Evolutionary conservation across 192 early-diverging fungal genomes (phyloP), one percentile per base, ranked within the genome.

Genomic region (Backusella australiensis): DNA sequence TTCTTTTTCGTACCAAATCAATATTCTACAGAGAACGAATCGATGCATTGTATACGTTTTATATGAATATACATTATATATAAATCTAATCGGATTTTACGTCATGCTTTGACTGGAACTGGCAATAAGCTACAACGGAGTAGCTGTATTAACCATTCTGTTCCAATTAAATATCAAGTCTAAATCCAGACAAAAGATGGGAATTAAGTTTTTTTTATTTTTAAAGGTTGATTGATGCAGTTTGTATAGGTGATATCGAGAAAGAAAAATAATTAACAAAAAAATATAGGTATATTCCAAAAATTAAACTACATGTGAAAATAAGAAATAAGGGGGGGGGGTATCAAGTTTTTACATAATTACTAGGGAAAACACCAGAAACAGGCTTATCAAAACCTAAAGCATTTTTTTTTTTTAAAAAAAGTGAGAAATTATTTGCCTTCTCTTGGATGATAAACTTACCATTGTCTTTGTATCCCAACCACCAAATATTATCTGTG

Each of bases 401-500:
- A 23, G 23, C 36, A 38, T 39, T 32, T 32, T 32, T 32, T 32
- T 32, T 32, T n/a, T 53, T 17, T 12, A 34, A 46, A 49, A n/a
- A 7, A 3, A 19, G 19, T 49, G 46, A 49, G 46, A 49, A 49
- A 19, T 5, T n/a, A 42, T 14, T 14, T 12, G 11, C 9, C 17
- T 17, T 38, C 11, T 11, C 1, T 11, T 3, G 3, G 9, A 39
- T 39, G 8, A 39, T 39, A 2, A 49, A 7, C 83, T 82, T 85
- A 78, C 89, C 88, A 39, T 86, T 73, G 23, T 90, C 86, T 73
- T 88, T 87, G 19, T 89, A 87, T 12, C 93, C 93, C 86, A 93
- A 89, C 93, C 93, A 94, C 93, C 93, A 94, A 26, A 93, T 86
- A 80, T 90, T 90, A 78, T 94, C 91, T 68, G 87, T 91, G 69